These are phyloP conservation scores for Pleurotus cornucopiae DNA, from an alignment of 768 basidiomycete species.

Conservation along the genomic window DNA sequence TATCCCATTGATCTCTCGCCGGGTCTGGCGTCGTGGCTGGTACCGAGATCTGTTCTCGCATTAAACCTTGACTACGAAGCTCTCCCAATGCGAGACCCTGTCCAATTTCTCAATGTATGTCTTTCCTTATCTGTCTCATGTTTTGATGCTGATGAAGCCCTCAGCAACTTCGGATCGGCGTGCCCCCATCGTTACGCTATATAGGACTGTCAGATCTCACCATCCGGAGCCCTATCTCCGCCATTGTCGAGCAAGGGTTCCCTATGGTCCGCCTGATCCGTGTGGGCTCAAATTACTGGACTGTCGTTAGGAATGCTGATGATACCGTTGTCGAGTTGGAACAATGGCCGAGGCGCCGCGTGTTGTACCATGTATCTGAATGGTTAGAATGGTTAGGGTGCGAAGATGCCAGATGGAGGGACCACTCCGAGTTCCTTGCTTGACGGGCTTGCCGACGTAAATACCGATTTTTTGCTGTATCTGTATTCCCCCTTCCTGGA, in stretches of 20 bases:
- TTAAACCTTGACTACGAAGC: slow-evolving; percentile 38
- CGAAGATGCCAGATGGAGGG: slow-evolving; percentile 42
- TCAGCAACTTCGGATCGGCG: slow-evolving; percentile 56
- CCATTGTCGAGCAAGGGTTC: slow-evolving; percentile 56
- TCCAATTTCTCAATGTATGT: slow-evolving; percentile 38
- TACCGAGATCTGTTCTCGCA: slow-evolving; percentile 50
- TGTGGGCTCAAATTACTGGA: slow-evolving; percentile 52
- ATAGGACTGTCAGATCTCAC: slow-evolving; percentile 51
- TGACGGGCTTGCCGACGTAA: not conserved
- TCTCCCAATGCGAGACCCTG: slow-evolving; percentile 33
- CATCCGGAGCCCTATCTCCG: slow-evolving; percentile 30
- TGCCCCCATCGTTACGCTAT: slow-evolving; percentile 51
- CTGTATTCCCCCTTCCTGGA: not conserved
- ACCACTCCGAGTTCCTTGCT: slow-evolving; percentile 2
- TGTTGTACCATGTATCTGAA: slow-evolving; percentile 47
- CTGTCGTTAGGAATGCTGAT: slow-evolving; percentile 29
- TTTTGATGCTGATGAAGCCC: not conserved
- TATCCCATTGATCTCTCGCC: slow-evolving; percentile 63
- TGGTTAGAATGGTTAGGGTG: slow-evolving; percentile 68
- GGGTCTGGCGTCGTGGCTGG: slow-evolving; percentile 62
- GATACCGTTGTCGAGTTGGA: slow-evolving; percentile 30
- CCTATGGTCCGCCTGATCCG: slow-evolving; percentile 55
- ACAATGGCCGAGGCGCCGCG: slow-evolving; percentile 53
- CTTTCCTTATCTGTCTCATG: not conserved
- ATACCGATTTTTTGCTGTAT: not conserved